Evolutionary conservation across 2,329 filamentous ascomycete genomes (phyloP), one percentile per base, ranked within the genome.

Genomic region (Ilyonectria robusta): DNA sequence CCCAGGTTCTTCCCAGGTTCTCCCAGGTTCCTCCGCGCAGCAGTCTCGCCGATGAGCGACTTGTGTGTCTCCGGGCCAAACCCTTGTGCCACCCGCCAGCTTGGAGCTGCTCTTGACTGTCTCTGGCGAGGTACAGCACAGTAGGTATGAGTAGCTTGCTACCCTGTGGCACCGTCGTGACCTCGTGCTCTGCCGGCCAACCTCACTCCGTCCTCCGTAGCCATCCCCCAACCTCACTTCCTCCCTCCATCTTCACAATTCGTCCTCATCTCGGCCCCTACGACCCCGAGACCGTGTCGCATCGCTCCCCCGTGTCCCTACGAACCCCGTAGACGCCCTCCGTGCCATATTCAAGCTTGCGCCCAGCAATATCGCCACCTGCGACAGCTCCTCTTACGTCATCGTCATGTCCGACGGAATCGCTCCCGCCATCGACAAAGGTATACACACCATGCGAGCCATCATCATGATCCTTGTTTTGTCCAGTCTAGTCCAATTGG

Each of bases 341-440:
- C 19, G 33, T 61, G 19, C 55, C 11, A 50, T 21, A 54, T 61
- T 35, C 56, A 72, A 71, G 62, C 62, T 37, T 48, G 54, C 66
- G 53, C 59, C 17, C 44, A 66, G 42, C 54, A 26, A 50, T 63
- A 72, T 65, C 69, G 47, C 67, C 62, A 58, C 59, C 50, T 60
- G 67, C 72, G 69, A 70, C 69, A 61, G 44, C 66, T 62, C 47
- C 65, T 71, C 73, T 78, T 78, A 78, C 78, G 74, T 78, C 76
- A 77, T 76, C 77, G 67, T 59, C 73, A 81, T 81, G 79, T 74
- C 79, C 65, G 77, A 80, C 77, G 76, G 73, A 70, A 76, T 76
- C 67, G 73, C 77, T 61, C 75, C 76, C 70, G 78, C 78, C 68
- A 73, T 80, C 73, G 78, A 78, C 73, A 80, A 78, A 81, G 79